phyloP scores from a whole-genome alignment of 202 grass and related monocot genomes.

The Sporobolus alterniflorus region DNA sequence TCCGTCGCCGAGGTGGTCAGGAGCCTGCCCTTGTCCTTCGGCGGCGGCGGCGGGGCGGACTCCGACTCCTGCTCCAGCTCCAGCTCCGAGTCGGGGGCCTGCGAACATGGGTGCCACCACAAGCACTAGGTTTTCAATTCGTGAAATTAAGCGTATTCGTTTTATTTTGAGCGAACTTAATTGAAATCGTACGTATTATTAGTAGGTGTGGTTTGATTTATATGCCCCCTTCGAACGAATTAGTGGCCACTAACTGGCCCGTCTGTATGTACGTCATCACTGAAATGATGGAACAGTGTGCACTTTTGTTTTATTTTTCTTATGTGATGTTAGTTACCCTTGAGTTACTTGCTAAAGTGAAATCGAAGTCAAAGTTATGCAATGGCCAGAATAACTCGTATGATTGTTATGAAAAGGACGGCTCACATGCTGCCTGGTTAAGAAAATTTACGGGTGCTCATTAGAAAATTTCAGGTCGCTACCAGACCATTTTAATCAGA shows the following conservation, averaged over 20 bases:
- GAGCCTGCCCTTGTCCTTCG: not conserved
- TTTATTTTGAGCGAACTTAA: not conserved
- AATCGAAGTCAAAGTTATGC: not conserved
- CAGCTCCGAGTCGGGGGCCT: slow-evolving; percentile 4
- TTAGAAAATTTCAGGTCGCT: too few species aligned
- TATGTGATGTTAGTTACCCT: not conserved
- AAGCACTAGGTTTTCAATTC: slow-evolving; percentile 33
- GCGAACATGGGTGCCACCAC: slow-evolving; percentile 37
- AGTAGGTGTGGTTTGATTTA: not conserved
- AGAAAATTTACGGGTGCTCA: not conserved
- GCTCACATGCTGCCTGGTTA: not conserved
- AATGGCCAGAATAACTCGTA: not conserved
- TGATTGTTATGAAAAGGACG: not conserved
- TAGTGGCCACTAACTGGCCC: not conserved
- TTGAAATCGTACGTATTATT: not conserved
- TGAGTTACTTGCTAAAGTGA: not conserved
- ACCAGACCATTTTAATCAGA: too few species aligned
- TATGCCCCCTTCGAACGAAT: not conserved
- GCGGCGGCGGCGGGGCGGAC: not conserved
- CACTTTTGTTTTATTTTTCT: not conserved
- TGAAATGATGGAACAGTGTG: not conserved
- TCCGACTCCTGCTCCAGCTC: not conserved
- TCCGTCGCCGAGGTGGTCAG: slow-evolving; percentile 22
- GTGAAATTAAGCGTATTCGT: not conserved
- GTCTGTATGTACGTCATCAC: not conserved